Conservation (phyloP, 306 rosid species). For the Rosa rugosa region DNA sequence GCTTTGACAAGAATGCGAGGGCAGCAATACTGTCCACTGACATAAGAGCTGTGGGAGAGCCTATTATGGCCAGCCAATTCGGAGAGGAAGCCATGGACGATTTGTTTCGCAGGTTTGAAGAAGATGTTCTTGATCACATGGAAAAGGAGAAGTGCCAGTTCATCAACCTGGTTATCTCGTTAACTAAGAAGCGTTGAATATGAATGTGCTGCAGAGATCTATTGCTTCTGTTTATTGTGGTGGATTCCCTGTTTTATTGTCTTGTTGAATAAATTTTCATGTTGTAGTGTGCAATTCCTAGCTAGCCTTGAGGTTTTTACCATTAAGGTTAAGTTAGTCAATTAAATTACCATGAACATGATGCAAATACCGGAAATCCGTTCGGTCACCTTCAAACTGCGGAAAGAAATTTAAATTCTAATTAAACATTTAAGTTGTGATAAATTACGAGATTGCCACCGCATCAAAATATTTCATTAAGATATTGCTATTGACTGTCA, state of each 20-base stretch:
- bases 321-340: too few species aligned
- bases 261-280: too few species aligned
- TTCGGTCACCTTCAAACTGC: too few species aligned
- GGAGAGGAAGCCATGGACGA: constrained; percentile 38
- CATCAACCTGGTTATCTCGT: constrained; percentile 20
- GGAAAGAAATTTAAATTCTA: too few species aligned
- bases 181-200: constrained; percentile 6
- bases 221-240: background rate
- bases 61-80: constrained; percentile 35
- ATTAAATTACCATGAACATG: too few species aligned
- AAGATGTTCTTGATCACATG: constrained; percentile 17
- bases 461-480: too few species aligned
- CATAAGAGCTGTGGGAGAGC: constrained; percentile 38
- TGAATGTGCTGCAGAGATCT: background rate
- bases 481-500: too few species aligned
- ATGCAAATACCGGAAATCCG: too few species aligned
- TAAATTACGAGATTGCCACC: too few species aligned
- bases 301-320: too few species aligned
- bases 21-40: constrained; percentile 28
- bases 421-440: too few species aligned
- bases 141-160: constrained; percentile 16
- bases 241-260: background rate
- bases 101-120: constrained; percentile 34
- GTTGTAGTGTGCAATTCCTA: too few species aligned
- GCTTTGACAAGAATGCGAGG: constrained; percentile 18